phyloP scores from a whole-genome alignment of 495 filamentous ascomycete genomes.

The Hyaloscypha bicolor region DNA sequence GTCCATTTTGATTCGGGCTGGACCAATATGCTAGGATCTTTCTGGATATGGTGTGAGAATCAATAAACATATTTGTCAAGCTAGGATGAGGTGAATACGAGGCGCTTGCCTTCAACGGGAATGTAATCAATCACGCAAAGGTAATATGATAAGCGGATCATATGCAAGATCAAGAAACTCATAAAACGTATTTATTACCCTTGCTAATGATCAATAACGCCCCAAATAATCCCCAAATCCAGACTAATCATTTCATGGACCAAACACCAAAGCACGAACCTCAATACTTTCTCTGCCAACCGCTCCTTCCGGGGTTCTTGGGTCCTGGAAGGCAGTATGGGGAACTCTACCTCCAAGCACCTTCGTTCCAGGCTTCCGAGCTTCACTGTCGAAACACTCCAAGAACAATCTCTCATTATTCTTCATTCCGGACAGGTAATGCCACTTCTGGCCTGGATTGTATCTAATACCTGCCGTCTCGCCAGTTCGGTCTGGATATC shows the following conservation, averaged over 20 bases:
- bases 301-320: conserved; percentile 60
- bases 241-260: conserved; percentile 34
- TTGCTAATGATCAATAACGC: not conserved
- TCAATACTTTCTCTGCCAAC: conserved; percentile 81
- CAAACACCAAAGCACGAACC: conserved; percentile 83
- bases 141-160: not conserved
- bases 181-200: not conserved
- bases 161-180: not conserved
- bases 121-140: too few relatives aligned
- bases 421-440: conserved; percentile 78
- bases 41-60: too few relatives aligned
- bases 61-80: too few relatives aligned
- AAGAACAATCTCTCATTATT: conserved; percentile 75
- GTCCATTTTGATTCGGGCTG: too few relatives aligned
- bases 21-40: too few relatives aligned
- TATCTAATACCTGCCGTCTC: conserved; percentile 75
- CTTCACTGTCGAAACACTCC: conserved; percentile 78
- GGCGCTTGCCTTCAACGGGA: too few relatives aligned
- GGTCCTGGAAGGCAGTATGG: conserved; percentile 82
- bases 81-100: not conserved
- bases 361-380: conserved; percentile 44
- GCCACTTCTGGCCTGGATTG: conserved; percentile 65
- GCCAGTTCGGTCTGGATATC: conserved; percentile 72
- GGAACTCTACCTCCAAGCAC: conserved; percentile 68
- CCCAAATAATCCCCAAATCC: not conserved